A percentile compares a stretch with the other conserved stretches of the same genome.
Conservation (phyloP, 1,284 basidiomycete genomes). For the Fistulinella cinereoalba region DNA sequence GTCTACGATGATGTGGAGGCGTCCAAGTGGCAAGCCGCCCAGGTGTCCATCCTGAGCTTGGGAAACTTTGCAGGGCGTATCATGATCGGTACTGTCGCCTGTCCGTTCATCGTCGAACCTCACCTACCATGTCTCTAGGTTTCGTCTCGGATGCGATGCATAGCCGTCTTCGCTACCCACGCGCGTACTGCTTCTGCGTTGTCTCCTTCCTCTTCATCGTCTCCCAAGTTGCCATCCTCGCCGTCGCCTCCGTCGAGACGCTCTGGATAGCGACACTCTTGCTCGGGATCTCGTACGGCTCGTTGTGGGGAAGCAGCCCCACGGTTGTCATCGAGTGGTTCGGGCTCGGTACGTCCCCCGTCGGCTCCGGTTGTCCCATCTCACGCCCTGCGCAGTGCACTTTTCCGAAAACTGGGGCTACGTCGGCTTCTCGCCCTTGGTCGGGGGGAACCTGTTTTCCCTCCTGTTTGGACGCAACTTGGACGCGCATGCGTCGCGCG, state of each 20-base stretch:
- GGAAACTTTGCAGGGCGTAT: conserved; percentile 85
- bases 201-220: conserved; percentile 66
- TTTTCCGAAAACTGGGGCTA: conserved; percentile 90
- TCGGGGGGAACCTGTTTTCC: conserved; percentile 85
- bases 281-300: conserved; percentile 75
- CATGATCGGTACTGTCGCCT: conserved; percentile 54
- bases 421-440: conserved; percentile 69
- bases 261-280: conserved; percentile 77
- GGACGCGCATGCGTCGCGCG: conserved; percentile 72
- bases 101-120: not conserved
- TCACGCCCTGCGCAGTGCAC: conserved; percentile 42
- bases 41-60: conserved; percentile 83
- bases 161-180: conserved; percentile 55
- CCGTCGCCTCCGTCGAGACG: conserved; percentile 54
- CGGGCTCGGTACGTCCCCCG: conserved; percentile 59
- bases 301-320: conserved; percentile 74
- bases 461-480: conserved; percentile 78
- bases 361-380: not conserved
- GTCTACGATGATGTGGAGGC: conserved; percentile 65
- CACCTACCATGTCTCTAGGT: conserved; percentile 36
- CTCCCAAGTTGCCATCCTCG: conserved; percentile 62
- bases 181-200: conserved; percentile 71
- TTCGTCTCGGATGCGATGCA: conserved; percentile 74
- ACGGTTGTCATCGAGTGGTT: conserved; percentile 86
- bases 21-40: conserved; percentile 76